phyloP scores from a whole-genome alignment of 352 stramenopile species.

The Sclerospora graminicola region DNA sequence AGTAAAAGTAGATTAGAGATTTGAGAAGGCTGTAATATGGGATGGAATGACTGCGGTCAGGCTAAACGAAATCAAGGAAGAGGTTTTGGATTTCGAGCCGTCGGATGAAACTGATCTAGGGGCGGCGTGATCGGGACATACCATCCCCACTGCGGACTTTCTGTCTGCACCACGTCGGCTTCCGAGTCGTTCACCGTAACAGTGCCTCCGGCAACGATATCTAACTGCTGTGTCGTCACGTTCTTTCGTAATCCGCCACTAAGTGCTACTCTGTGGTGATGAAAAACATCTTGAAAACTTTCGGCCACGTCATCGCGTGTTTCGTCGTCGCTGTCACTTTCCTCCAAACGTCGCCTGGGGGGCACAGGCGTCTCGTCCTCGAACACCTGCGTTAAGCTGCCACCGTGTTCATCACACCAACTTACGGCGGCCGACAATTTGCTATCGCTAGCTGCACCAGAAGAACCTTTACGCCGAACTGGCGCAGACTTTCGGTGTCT shows the following conservation, averaged over 20 bases:
- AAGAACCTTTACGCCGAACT: constrained; percentile 13
- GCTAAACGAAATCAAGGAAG: constrained; percentile 17
- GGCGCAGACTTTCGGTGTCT: neutral
- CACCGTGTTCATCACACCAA: constrained; percentile 76
- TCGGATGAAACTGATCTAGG: constrained; percentile 38
- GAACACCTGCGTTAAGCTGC: constrained; percentile 70
- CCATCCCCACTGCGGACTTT: constrained; percentile 81
- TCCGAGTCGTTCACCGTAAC: constrained; percentile 8
- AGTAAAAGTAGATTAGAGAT: constrained; percentile 21
- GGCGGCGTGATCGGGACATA: constrained; percentile 81
- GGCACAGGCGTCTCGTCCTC: constrained; percentile 19
- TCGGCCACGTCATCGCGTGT: constrained; percentile 17
- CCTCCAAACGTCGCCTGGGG: constrained; percentile 3
- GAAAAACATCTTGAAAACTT: constrained; percentile 4
- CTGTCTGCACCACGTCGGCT: constrained; percentile 27
- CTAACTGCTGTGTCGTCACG: constrained; percentile 17
- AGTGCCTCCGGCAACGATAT: neutral
- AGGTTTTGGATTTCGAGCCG: constrained; percentile 2
- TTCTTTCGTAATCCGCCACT: constrained; percentile 19
- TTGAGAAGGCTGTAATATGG: constrained; percentile 14
- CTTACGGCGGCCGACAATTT: constrained; percentile 58
- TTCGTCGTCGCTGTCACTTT: constrained; percentile 24
- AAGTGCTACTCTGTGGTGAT: constrained; percentile 8
- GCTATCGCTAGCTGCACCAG: constrained; percentile 13
- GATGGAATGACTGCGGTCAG: constrained; percentile 6